Evolutionary conservation across 73 alveolate genomes (phyloP).

Genomic region (Paramecium octaurelia): DNA sequence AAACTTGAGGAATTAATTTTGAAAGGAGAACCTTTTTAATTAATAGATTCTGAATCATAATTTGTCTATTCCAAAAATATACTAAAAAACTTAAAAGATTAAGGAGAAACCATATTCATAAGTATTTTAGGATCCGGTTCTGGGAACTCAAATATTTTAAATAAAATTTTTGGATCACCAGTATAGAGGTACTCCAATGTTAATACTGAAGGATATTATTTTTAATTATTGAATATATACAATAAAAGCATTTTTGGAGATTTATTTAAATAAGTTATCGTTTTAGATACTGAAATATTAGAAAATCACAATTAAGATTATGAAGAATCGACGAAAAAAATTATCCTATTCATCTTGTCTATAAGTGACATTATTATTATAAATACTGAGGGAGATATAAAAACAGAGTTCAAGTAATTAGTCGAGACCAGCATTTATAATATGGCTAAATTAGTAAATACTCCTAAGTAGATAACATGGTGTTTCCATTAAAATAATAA

Average conservation of each 20-base stretch:
- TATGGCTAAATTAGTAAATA: background rate
- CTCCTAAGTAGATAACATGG: background rate
- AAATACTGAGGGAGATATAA: background rate
- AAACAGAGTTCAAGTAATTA: background rate
- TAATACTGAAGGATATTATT: slow-evolving; percentile 32
- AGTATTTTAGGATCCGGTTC: slow-evolving; percentile 50
- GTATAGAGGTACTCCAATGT: background rate
- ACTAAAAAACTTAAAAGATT: background rate
- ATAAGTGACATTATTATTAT: background rate
- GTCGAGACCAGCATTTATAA: background rate
- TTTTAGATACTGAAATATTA: background rate
- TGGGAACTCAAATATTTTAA: slow-evolving; percentile 33
- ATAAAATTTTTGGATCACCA: slow-evolving; percentile 31
- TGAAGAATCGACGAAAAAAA: background rate
- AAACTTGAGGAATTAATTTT: background rate
- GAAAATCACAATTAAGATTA: background rate
- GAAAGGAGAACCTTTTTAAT: background rate
- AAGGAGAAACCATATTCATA: background rate
- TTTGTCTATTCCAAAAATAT: background rate
- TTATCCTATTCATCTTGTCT: background rate
- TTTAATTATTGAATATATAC: background rate
- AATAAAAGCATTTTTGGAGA: background rate
- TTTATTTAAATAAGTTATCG: background rate
- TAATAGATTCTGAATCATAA: background rate
- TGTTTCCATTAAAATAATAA: background rate